Base-by-base conservation (phyloP, 192 early-diverging fungal species). In the Coemansia sp. region DNA sequence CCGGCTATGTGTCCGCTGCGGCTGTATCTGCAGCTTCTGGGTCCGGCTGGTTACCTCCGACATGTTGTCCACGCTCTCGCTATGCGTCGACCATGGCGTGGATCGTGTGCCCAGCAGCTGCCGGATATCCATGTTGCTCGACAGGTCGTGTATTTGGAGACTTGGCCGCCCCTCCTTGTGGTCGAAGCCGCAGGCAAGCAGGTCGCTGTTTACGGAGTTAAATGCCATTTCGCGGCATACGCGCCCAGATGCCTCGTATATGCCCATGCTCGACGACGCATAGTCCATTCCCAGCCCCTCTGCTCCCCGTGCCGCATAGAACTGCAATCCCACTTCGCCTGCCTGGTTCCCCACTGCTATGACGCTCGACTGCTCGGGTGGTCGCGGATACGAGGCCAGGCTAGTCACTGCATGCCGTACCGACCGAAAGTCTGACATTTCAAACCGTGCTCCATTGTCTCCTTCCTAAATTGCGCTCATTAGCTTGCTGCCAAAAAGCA, bases 181-280 rank as follows among this genome's bases (percentile, higher is more conserved):
- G 50, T 77, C 74, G 39, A 77, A 77, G 0, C 74, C 74, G 17
- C 68, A 66, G 2, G 74, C 74, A 11, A 77, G 48, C 54, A 62
- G 37, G 57, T 77, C 63, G 30, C 40, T 60, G 38, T 66, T 64
- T 11, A 42, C 41, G 0, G 51, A 18, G n/a, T 63, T 77, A 45
- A 77, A 77, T 16, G 63, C 58, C 23, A 77, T 30, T 11, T 59
- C 58, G 11, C 60, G 68, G 32, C 63, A 58, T 18, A 34, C 60
- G 11, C 66, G 56, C 11, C 43, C 62, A 0, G 60, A 60, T 11
- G 38, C 65, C 38, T 49, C 61, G 41, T 74, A 74, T 31, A 74
- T 36, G 40, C 28, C 44, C 17, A 62, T 46, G 12, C 41, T 43
- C 5, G 57, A 30, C 39, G 57, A 32, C 8, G 38, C 26, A 54